Evolutionary conservation across 2,329 filamentous ascomycete species (phyloP).

Genomic region (Aspergillus novoparasiticus): DNA sequence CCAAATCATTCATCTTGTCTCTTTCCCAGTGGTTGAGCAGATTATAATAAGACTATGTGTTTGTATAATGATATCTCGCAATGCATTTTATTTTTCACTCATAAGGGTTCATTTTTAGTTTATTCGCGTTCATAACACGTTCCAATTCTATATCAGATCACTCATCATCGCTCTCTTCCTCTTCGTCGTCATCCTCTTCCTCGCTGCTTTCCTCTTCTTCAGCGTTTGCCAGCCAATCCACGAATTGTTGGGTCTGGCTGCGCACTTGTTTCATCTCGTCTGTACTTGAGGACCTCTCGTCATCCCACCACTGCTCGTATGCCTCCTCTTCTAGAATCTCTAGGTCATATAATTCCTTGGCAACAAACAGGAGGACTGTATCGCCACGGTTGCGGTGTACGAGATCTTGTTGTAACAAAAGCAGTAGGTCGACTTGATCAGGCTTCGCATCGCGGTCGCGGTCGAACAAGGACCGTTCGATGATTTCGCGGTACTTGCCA

Average conservation of each 20-base stretch:
- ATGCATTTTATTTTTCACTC: background rate
- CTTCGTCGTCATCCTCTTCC: conserved; percentile 30
- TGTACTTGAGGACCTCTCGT: conserved; percentile 67
- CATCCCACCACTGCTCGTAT: conserved; percentile 84
- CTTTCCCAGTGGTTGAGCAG: background rate
- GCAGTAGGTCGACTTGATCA: conserved; percentile 83
- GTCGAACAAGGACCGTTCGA: conserved; percentile 63
- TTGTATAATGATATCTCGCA: background rate
- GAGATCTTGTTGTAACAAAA: conserved; percentile 80
- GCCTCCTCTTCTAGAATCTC: conserved; percentile 90
- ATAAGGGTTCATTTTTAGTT: background rate
- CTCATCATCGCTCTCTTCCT: conserved; percentile 24
- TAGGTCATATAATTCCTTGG: conserved; percentile 81
- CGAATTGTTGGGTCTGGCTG: conserved; percentile 73
- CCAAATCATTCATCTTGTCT: too few species aligned
- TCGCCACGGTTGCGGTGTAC: conserved; percentile 65
- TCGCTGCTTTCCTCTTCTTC: conserved; percentile 70
- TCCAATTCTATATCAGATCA: conserved; percentile 5
- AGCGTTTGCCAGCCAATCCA: conserved; percentile 82
- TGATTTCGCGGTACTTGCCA: conserved; percentile 63
- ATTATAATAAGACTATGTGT: background rate
- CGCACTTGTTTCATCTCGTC: conserved; percentile 72
- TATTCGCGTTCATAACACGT: background rate
- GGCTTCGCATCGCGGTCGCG: conserved; percentile 53
- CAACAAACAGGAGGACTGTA: conserved; percentile 71